Conservation (phyloP, 2,329 filamentous ascomycete species). For the Lithohypha guttulata region DNA sequence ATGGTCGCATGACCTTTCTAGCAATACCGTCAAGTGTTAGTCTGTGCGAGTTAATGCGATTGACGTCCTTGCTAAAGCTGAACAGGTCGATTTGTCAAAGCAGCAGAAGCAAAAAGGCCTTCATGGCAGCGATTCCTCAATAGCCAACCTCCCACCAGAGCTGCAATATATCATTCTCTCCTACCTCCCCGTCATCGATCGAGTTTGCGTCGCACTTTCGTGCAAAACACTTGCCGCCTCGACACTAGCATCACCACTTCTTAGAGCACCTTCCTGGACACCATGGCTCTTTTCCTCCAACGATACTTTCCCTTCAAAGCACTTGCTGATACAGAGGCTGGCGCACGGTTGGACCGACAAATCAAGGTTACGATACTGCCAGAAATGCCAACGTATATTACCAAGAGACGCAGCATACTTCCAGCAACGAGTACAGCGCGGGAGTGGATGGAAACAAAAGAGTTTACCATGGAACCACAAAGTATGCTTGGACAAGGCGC, state of each 20-base stretch:
- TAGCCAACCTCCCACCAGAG: slow-evolving; percentile 16
- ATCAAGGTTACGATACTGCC: slow-evolving; percentile 17
- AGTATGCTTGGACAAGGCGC: slow-evolving; percentile 7
- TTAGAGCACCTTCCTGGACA: slow-evolving; percentile 12
- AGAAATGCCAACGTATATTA: slow-evolving; percentile 17
- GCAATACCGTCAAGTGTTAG: slow-evolving; percentile 6
- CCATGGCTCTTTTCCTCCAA: slow-evolving; percentile 9
- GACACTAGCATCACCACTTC: slow-evolving; percentile 12
- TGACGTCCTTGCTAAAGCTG: not conserved
- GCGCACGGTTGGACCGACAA: slow-evolving; percentile 20
- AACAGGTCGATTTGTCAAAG: slow-evolving; percentile 6
- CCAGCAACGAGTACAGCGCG: slow-evolving; percentile 11
- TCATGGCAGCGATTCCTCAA: not conserved
- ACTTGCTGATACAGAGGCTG: slow-evolving; percentile 16
- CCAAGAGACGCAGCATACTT: slow-evolving; percentile 14
- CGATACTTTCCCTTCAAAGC: slow-evolving; percentile 9
- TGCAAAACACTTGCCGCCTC: slow-evolving; percentile 16
- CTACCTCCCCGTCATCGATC: slow-evolving; percentile 18
- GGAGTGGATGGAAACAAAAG: slow-evolving; percentile 8
- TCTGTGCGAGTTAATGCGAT: not conserved
- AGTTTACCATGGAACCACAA: slow-evolving; percentile 13
- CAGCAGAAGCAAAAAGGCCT: slow-evolving; percentile 1
- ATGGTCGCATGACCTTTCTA: slow-evolving; percentile 5
- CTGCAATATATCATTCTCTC: slow-evolving; percentile 16
- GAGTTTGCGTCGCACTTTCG: slow-evolving; percentile 20